phyloP scores from a whole-genome alignment of 345 rosid genomes.

The Eucalyptus marginata region DNA sequence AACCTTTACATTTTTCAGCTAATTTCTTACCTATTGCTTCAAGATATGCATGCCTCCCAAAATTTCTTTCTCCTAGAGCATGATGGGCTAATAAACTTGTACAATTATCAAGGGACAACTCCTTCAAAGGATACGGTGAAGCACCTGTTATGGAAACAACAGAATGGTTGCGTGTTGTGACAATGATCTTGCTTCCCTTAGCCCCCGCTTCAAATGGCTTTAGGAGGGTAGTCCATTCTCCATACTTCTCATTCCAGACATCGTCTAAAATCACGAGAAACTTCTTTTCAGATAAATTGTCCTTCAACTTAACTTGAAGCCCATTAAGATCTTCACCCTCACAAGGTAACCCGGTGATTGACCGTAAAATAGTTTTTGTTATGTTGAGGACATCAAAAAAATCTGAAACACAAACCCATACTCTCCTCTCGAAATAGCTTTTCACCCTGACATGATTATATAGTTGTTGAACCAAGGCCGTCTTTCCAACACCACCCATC shows the following conservation, averaged over 20 bases:
- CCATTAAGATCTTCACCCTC: not conserved
- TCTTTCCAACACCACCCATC: too few species aligned
- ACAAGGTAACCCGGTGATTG: not conserved
- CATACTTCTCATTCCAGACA: not conserved
- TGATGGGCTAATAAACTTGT: too few species aligned
- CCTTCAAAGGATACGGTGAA: too few species aligned
- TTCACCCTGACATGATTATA: not conserved
- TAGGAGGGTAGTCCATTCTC: not conserved
- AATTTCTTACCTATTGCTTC: too few species aligned
- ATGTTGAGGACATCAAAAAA: not conserved
- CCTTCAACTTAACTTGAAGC: not conserved
- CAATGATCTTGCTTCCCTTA: not conserved
- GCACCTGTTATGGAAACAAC: too few species aligned
- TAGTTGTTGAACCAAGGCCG: not conserved
- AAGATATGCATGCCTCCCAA: too few species aligned
- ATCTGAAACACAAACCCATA: not conserved
- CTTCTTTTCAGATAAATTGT: not conserved
- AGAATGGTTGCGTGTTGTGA: not conserved
- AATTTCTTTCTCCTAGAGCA: too few species aligned
- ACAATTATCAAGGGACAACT: too few species aligned
- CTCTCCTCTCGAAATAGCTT: not conserved
- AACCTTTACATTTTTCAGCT: too few species aligned
- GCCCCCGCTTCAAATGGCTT: not conserved
- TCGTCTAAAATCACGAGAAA: not conserved
- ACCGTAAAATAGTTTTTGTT: not conserved